Base-by-base conservation (phyloP, 2,329 filamentous ascomycete genomes). In the Aspergillus sp. region DNA sequence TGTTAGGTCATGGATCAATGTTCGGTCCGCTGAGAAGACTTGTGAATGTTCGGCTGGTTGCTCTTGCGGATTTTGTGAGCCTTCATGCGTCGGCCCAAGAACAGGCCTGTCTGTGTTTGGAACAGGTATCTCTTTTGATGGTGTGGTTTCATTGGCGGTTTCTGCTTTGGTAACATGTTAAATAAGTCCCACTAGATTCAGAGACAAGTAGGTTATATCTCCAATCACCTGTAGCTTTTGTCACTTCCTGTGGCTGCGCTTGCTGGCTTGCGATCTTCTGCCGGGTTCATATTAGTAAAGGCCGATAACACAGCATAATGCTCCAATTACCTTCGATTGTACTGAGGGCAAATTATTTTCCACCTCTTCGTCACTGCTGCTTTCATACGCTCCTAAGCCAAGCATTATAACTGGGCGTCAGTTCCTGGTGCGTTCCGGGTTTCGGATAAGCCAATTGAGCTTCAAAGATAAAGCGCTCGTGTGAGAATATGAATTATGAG, bases 1-100 rank as follows among this genome's bases (percentile, higher is more conserved):
- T 13, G 86, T 89, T 58, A 89, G 78, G 65, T 84, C 82, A 61
- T 84, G 84, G 15, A 87, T 76, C 19, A 82, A 71, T 45, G 80
- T 72, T 60, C 83, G 82, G 52, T 76, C 78, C 48, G 76, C 71
- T 15, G 81, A 79, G 66, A 84, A 83, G 61, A 62, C 67, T 59
- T 43, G 57, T 55, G 15, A 36, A 28, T 41, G 57, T 51, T 49
- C 19, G 23, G 52, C 15, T 21, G 52, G 19, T 23, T 12, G 13
- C 13, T 45, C n/a, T 45, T 52, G 65, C 62, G 64, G 41, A 43
- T 57, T 56, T 9, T 62, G 63, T 28, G 60, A 59, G 41, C 67
- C 67, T 54, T 70, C 60, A 28, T 75, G 72, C 38, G 69, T 69
- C 48, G 78, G 78, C 9, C 77, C 77, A 48, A 79, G 66, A 25